A percentile compares a stretch with the other conserved stretches of the same genome.
These are phyloP conservation scores for Pharus latifolius DNA, from an alignment of 176 grass and related monocot species.

Conservation along the genomic window DNA sequence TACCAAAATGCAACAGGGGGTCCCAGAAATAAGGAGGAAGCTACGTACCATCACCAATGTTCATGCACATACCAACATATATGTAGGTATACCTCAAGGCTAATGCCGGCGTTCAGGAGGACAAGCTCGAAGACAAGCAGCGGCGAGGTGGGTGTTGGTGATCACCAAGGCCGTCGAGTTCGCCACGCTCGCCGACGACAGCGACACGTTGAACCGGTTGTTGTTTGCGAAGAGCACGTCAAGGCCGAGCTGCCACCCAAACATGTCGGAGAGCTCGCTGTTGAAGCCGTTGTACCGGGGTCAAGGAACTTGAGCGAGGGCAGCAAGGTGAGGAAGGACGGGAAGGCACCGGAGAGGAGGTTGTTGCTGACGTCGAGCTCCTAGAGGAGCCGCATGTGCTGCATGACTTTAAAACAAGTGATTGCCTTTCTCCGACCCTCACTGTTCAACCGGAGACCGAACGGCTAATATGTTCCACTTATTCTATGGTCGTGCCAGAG, in stretches of 20 bases:
- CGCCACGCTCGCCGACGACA: constrained; percentile 38
- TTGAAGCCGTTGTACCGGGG: constrained; percentile 60
- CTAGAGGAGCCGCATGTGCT: constrained; percentile 51
- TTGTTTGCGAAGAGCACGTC: constrained; percentile 80
- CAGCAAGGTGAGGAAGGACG: constrained; percentile 42
- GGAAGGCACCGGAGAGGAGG: constrained; percentile 56
- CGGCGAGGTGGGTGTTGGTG: constrained; percentile 58
- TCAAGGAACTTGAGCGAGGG: constrained; percentile 70
- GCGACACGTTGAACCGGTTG: constrained; percentile 62
- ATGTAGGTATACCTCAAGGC: too few species aligned
- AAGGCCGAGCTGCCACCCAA: constrained; percentile 40
- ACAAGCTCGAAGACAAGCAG: constrained; percentile 64
- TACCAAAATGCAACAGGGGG: too few species aligned
- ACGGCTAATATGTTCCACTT: too few species aligned
- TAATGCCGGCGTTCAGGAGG: constrained; percentile 67
- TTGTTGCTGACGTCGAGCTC: constrained; percentile 86
- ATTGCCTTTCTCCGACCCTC: too few species aligned
- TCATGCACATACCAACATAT: too few species aligned
- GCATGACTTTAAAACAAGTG: too few species aligned
- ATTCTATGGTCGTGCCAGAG: too few species aligned
- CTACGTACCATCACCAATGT: too few species aligned
- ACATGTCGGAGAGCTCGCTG: constrained; percentile 51
- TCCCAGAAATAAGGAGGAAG: too few species aligned
- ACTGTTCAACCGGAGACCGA: too few species aligned
- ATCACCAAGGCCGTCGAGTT: constrained; percentile 80